Conservation (phyloP, 768 basidiomycete genomes). For the Kwoniella europaea region DNA sequence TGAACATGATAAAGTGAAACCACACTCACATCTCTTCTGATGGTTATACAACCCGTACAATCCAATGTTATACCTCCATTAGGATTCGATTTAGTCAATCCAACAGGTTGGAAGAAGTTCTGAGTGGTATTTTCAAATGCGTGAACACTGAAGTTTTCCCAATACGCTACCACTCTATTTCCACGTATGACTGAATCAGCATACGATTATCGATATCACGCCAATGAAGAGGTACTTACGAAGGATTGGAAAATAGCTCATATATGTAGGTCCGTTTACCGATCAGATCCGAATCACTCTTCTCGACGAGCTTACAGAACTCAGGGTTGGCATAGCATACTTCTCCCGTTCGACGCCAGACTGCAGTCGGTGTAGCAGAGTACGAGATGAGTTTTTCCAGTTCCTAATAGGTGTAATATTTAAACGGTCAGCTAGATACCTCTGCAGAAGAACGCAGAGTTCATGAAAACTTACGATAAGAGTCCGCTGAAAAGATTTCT, state of each 20-base stretch:
- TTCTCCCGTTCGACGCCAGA: slow-evolving; percentile 97
- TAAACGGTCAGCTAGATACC: too few species aligned
- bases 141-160: slow-evolving; percentile 95
- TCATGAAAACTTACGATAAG: slow-evolving; percentile 68
- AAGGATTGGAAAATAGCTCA: slow-evolving; percentile 90
- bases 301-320: slow-evolving; percentile 91
- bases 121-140: slow-evolving; percentile 98
- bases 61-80: slow-evolving; percentile 67
- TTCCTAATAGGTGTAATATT: slow-evolving; percentile 65
- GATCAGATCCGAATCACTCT: slow-evolving; percentile 81
- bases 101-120: slow-evolving; percentile 90
- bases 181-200: not conserved
- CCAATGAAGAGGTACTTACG: too few species aligned
- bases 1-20: not conserved
- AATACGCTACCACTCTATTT: slow-evolving; percentile 53
- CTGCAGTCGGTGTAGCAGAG: slow-evolving; percentile 94
- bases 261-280: slow-evolving; percentile 67
- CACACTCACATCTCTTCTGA: slow-evolving; percentile 71
- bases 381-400: slow-evolving; percentile 95
- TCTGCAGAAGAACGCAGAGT: not conserved
- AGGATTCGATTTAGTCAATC: slow-evolving; percentile 69
- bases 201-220: too few species aligned
- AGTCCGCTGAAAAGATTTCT: slow-evolving; percentile 92
- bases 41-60: slow-evolving; percentile 93
- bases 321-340: slow-evolving; percentile 96